Evolutionary conservation across 2,329 filamentous ascomycete genomes (phyloP), one percentile per base, ranked within the genome.

Genomic region (Xylariaceae sp.): DNA sequence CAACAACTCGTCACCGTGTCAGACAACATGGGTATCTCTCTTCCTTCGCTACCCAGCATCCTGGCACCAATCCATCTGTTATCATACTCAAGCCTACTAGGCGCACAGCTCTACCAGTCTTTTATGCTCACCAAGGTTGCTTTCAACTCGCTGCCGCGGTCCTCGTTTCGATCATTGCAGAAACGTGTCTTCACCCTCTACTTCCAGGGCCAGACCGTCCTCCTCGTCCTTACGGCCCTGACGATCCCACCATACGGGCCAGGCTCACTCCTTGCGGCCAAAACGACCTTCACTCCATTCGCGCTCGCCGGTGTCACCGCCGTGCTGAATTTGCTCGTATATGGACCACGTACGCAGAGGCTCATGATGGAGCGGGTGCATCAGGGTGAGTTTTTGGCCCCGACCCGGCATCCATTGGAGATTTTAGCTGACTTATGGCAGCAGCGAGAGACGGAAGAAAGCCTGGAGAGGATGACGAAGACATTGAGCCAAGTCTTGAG

Each of bases 161-260:
- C 57, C 0, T 55, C 66, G 0, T 71, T 69, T 37, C 56, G 57
- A 0, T 62, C 57, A 0, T 57, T 71, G 0, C 67, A 70, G 36
- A 67, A 66, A 30, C 57, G 53, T 4, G 47, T 71, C 34, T 71
- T 70, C 32, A 67, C 66, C 0, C 39, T 67, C 13, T 70, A 69
- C 47, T 71, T 71, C 43, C 55, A 54, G 13, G 49, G 46, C 4
- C 67, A 70, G 42, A 49, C 64, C 0, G 8, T 60, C 1, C 49
- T 69, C 2, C 43, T 69, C 2, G 15, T 68, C 3, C 37, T 66
- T 19, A 56, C 63, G 0, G 61, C 59, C 1, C 40, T 48, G 12
- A 67, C 67, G 0, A 49, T 65, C 3, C 65, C 66, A 0, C 56
- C 63, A 0, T 44, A 48, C 3, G 63, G 65, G 1, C 54, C 55